Conservation (phyloP, 2,329 filamentous ascomycete genomes). For the Arthrobotrys sinensis region DNA sequence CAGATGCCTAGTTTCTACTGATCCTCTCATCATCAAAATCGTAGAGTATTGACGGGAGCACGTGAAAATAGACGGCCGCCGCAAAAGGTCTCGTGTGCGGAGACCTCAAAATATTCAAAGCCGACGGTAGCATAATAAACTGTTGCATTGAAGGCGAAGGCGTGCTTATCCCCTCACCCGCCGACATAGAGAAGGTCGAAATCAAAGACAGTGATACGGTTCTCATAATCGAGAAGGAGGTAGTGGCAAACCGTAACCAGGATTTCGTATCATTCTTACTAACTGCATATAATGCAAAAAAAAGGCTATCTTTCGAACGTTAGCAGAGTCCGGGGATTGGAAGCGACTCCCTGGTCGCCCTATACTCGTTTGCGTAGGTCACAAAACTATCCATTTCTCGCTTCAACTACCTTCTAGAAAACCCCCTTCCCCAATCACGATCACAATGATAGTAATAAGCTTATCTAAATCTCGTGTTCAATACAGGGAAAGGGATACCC, state of each 20-base stretch:
- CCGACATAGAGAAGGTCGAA: constrained; percentile 71
- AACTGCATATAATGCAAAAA: constrained; percentile 13
- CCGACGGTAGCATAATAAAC: constrained; percentile 69
- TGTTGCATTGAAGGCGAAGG: constrained; percentile 69
- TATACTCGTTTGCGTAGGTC: constrained; percentile 61
- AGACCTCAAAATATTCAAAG: constrained; percentile 70
- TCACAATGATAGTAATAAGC: constrained; percentile 9
- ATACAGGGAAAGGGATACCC: constrained; percentile 84
- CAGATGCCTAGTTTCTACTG: not conserved
- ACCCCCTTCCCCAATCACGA: not conserved
- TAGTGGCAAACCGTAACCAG: constrained; percentile 45
- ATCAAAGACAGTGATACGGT: constrained; percentile 75
- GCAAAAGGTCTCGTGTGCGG: constrained; percentile 81
- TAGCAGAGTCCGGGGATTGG: constrained; percentile 59
- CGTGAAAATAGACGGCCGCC: constrained; percentile 75
- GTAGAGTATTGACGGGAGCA: not conserved
- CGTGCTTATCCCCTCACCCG: constrained; percentile 73
- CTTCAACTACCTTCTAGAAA: constrained; percentile 28
- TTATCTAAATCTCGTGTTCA: constrained; percentile 25
- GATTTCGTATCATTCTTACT: constrained; percentile 35
- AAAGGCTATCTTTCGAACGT: constrained; percentile 53
- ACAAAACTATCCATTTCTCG: constrained; percentile 14
- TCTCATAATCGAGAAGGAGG: constrained; percentile 85
- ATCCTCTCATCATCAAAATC: not conserved
- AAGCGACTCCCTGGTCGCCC: constrained; percentile 36